Base-by-base conservation (phyloP, 805 yeast genomes). In the Candida glaebosa region DNA sequence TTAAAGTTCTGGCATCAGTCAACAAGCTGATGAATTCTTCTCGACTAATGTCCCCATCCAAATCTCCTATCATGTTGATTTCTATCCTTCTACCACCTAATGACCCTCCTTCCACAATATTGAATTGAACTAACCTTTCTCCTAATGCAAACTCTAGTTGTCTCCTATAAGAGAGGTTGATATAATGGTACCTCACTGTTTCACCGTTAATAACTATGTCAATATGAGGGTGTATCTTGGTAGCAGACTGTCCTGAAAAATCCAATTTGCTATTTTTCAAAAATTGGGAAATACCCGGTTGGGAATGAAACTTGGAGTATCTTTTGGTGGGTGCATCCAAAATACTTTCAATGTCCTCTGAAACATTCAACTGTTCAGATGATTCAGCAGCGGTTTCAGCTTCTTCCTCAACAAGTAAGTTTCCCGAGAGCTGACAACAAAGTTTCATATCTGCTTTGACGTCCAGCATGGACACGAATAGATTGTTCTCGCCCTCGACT, bases 81-180 rank as follows among this genome's bases (percentile, higher is more conserved):
- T 80, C 84, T 6, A 64, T 46, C 18, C 67, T 60, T 43, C 79
- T 61, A 1, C 84, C 84, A 9, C 82, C 83, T 34, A 76, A 60
- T 5, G 68, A 57, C 3, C 84, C 84, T n/a, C 82, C 82, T 51
- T 80, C 84, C 14, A 75, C 59, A 14, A 68, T 53, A 32, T 72
- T 63, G 40, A 67, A 64, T 46, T 76, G 79, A 15, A 76, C 57
- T 32, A 59, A 40, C 33, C 53, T 54, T 12, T 61, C 65, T 10
- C 60, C 60, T 40, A 54, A 67, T n/a, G 56, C 45, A 42, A 76
- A 64, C 38, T 70, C 73, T 26, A 75, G 52, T 44, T 73, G 75
- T 37, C 73, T 66, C 34, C 79, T 57, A 53, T 69, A 67, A n/a
- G 62, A 48, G 47, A 71, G 53, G 39, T 63, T 58, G 34, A 74